phyloP scores from a whole-genome alignment of 2,329 filamentous ascomycete genomes.

The Aureobasidium sp. region DNA sequence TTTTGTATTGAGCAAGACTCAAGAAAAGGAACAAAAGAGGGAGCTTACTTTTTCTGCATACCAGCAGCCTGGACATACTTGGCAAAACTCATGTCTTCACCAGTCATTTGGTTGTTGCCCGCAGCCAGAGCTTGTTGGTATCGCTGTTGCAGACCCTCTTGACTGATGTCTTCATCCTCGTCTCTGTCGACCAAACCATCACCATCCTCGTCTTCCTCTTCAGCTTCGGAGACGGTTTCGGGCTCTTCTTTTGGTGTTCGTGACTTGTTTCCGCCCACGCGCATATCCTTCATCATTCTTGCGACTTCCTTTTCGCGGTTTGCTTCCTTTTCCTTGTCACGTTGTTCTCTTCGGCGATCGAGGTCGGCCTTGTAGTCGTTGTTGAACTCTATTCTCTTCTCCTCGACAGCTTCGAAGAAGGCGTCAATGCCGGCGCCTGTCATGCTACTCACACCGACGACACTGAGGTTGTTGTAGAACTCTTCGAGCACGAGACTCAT shows the following conservation, averaged over 20 bases:
- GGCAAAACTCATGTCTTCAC: slow-evolving; percentile 21
- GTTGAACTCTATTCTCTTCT: slow-evolving; percentile 82
- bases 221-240: slow-evolving; percentile 43
- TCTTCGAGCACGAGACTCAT: slow-evolving; percentile 98
- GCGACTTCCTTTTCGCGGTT: slow-evolving; percentile 72
- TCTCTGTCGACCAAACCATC: slow-evolving; percentile 52
- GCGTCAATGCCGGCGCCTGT: slow-evolving; percentile 85
- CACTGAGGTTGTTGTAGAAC: slow-evolving; percentile 88
- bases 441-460: slow-evolving; percentile 90
- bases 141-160: slow-evolving; percentile 60
- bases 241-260: slow-evolving; percentile 34
- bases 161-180: slow-evolving; percentile 46
- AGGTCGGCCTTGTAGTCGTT: slow-evolving; percentile 88
- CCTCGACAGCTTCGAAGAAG: slow-evolving; percentile 82
- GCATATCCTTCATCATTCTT: slow-evolving; percentile 93
- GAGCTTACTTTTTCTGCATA: slow-evolving; percentile 12
- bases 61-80: slow-evolving; percentile 18
- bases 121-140: slow-evolving; percentile 68
- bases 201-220: slow-evolving; percentile 41
- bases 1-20: not conserved
- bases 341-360: slow-evolving; percentile 64
- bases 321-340: slow-evolving; percentile 64
- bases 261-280: slow-evolving; percentile 38
- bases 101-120: slow-evolving; percentile 28
- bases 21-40: not conserved